Evolutionary conservation across 768 basidiomycete species (phyloP), one percentile per base, ranked within the genome.

Genomic region (Strobilomyces echinocephalus): DNA sequence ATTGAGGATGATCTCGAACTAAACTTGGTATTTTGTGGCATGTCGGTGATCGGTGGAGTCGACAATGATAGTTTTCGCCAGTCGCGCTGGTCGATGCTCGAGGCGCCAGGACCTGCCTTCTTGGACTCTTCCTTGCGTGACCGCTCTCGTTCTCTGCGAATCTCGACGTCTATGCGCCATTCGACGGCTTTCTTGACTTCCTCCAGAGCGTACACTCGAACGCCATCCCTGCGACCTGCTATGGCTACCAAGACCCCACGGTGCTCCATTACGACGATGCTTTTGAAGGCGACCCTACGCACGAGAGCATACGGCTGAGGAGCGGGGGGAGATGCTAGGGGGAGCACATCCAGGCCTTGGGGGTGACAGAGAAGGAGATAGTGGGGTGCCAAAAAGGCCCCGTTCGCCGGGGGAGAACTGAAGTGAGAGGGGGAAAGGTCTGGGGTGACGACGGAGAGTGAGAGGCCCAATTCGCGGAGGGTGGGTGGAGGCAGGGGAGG

Each of bases 251-350:
- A 73, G 0, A 93, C 89, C 8, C 90, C 91, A 30, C 91, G 85
- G 63, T 92, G 88, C 61, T 93, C 91, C 91, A 93, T 93, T 14
- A 93, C 86, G 1, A 93, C 87, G n/a, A 93, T 85, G 52, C 80
- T 83, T 64, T 91, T 92, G 70, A 93, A 93, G 34, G 79, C 78
- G 48, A 91, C 88, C 50, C 89, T 79, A 20, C 91, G 82, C 21
- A 93, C 84, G 26, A 93, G 77, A 10, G 91, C 84, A 68, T 91
- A 92, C 14, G 91, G 88, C 59, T 85, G 84, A 8, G 78, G 76
- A 14, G 82, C 76, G 2, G 89, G 91, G 0, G 91, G 89, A 0
- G 85, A 84, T 11, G 79, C 67, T 28, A 93, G 74, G 2, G 91
- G 88, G n/a, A 93, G 74, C 3, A 93, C 88, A 67, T 93, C 91